Evolutionary conservation across 306 rosid genomes (phyloP).

Genomic region (Herpetospermum pedunculosum): DNA sequence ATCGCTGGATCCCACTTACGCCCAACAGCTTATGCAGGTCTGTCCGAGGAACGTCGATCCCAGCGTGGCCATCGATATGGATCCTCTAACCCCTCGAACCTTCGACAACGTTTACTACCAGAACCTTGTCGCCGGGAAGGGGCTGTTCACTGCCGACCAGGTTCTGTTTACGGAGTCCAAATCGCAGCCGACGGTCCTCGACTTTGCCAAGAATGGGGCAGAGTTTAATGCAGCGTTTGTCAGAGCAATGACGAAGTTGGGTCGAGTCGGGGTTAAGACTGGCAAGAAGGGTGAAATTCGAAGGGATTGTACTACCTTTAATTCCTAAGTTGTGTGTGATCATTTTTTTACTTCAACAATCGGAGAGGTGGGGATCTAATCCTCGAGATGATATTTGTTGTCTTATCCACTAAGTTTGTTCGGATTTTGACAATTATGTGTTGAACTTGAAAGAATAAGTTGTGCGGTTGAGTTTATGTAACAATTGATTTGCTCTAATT

Average conservation of each 20-base stretch:
- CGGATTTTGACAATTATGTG: no score
- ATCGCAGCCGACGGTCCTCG: background rate
- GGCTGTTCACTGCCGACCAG: background rate
- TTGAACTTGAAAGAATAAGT: background rate
- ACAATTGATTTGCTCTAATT: background rate
- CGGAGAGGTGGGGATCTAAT: no score
- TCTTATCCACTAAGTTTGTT: no score
- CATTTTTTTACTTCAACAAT: no score
- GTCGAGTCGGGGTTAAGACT: constrained; percentile 1
- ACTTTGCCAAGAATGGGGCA: background rate
- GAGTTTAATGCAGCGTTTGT: constrained; percentile 5
- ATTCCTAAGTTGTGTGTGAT: no score
- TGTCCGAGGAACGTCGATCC: constrained; percentile 6
- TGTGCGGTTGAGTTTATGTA: background rate
- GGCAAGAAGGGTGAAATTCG: background rate
- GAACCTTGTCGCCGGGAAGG: background rate
- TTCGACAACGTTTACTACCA: constrained; percentile 5
- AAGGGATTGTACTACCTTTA: background rate
- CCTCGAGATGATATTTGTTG: no score
- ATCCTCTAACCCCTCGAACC: background rate
- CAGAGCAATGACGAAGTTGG: background rate
- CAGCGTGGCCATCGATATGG: background rate
- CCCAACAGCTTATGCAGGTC: background rate
- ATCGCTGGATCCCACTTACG: background rate
- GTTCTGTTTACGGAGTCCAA: background rate